These are phyloP conservation scores for Aquanectria penicillioides DNA, from an alignment of 2,329 filamentous ascomycete species.

Conservation along the genomic window DNA sequence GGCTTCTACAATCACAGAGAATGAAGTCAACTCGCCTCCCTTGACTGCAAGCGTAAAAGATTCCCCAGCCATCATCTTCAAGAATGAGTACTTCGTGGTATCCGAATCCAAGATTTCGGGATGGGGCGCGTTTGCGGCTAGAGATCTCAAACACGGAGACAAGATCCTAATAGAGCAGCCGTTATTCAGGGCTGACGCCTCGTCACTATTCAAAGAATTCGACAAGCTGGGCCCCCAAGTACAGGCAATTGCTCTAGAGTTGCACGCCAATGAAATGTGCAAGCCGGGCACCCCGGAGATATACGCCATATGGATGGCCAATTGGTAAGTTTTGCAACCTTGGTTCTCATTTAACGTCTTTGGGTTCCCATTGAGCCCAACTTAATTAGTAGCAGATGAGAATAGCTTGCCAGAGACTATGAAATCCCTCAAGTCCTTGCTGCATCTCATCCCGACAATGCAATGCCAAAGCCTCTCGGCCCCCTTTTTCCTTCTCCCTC, in stretches of 20 bases:
- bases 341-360: neutral
- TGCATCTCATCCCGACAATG: too few relatives aligned
- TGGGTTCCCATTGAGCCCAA: too few relatives aligned
- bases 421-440: too few relatives aligned
- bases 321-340: conserved; percentile 51
- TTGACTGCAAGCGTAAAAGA: too few relatives aligned
- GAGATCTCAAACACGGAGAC: conserved; percentile 49
- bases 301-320: conserved; percentile 55
- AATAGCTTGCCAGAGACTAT: too few relatives aligned
- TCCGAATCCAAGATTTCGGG: conserved; percentile 54
- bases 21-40: too few relatives aligned
- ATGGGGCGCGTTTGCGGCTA: conserved; percentile 58
- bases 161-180: conserved; percentile 57
- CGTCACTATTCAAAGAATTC: conserved; percentile 48
- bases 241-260: conserved; percentile 47
- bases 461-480: too few relatives aligned
- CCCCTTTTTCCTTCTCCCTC: too few relatives aligned
- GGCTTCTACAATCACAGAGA: too few relatives aligned
- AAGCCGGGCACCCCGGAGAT: conserved; percentile 43
- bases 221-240: conserved; percentile 44
- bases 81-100: conserved; percentile 55
- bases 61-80: conserved; percentile 35
- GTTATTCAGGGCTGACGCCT: conserved; percentile 47
- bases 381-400: too few relatives aligned
- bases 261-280: conserved; percentile 49